Percentiles rank a stretch among this genome's conserved stretches.
Conservation (phyloP, 2,329 filamentous ascomycete genomes). For the Penicillium capsulatum region DNA sequence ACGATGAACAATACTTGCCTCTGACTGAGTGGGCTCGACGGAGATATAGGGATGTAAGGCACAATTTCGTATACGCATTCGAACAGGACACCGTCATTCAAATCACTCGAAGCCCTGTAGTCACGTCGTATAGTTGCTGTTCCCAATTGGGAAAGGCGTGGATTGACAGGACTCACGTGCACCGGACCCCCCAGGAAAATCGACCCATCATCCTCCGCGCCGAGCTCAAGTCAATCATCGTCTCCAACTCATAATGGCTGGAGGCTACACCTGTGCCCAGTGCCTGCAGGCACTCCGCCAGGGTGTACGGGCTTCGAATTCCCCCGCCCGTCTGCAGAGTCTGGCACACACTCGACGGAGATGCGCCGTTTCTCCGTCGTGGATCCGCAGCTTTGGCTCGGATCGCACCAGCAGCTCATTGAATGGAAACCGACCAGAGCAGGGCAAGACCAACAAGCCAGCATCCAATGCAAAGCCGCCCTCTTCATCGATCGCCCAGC, state of each 20-base stretch:
- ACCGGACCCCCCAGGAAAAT: constrained; percentile 10
- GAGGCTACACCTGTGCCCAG: constrained; percentile 40
- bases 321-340: constrained; percentile 22
- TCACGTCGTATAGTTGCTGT: no score
- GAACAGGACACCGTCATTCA: no score
- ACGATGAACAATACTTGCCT: constrained; percentile 4
- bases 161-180: constrained; percentile 19
- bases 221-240: constrained; percentile 6
- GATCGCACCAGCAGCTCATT: constrained; percentile 22
- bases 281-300: constrained; percentile 37
- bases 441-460: constrained; percentile 7
- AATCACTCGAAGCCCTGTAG: no score
- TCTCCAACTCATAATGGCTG: constrained; percentile 32
- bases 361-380: constrained; percentile 23
- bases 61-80: no score
- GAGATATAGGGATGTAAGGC: no score
- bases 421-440: constrained; percentile 16
- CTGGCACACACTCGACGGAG: constrained; percentile 24
- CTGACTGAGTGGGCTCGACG: no score
- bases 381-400: constrained; percentile 28
- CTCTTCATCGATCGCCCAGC: constrained; percentile 21
- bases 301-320: constrained; percentile 22
- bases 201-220: constrained; percentile 3
- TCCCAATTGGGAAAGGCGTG: background rate
- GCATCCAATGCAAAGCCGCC: constrained; percentile 8